Base-by-base conservation (phyloP, 192 early-diverging fungal species). In the Podila minutissima region DNA sequence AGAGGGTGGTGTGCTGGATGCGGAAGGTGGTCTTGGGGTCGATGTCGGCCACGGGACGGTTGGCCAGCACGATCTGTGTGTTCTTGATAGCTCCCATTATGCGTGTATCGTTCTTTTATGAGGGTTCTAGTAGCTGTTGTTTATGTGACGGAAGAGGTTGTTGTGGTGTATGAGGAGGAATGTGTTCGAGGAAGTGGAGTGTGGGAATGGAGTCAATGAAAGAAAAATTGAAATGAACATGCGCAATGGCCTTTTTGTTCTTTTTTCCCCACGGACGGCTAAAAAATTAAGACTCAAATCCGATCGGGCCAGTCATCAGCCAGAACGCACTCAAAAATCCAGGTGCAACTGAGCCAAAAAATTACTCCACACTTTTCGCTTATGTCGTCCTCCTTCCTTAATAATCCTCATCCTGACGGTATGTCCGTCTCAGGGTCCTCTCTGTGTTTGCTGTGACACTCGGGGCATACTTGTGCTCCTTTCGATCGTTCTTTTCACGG, bases 11-110 rank as follows among this genome's bases (percentile, higher is more conserved):
- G 37, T 74, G 59, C 33, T 83, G 66, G 20, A 67, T 69, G 28
- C 69, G 72, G 61, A 88, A 88, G 38, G 85, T 84, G 57, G 73
- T 82, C 24, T 62, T 66, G 59, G 75, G 75, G 35, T 86, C 81
- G 50, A 85, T 72, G 24, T 66, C 33, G 6, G 81, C 83, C 9
- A 51, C 50, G 20, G 86, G 86, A 26, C 86, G 64, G 53, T 77
- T 71, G 17, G 75, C 85, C 37, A 88, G 64, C 12, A 84, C 64
- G 28, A 88, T 74, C 67, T 84, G 83, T 29, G 74, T 86, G 59
- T 86, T 85, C 31, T 79, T 58, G 38, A 79, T 67, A 64, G 26
- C 64, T 8, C 29, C 53, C 76, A 79, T 79, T 35, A 10, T 77
- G 53, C 15, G 19, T 19, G 49, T 53, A 53, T 50, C 1, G 15